A percentile compares a stretch with the other conserved stretches of the same genome.
These are phyloP conservation scores for Blastobotrys americana DNA, from an alignment of 805 yeast species.

Conservation along the genomic window DNA sequence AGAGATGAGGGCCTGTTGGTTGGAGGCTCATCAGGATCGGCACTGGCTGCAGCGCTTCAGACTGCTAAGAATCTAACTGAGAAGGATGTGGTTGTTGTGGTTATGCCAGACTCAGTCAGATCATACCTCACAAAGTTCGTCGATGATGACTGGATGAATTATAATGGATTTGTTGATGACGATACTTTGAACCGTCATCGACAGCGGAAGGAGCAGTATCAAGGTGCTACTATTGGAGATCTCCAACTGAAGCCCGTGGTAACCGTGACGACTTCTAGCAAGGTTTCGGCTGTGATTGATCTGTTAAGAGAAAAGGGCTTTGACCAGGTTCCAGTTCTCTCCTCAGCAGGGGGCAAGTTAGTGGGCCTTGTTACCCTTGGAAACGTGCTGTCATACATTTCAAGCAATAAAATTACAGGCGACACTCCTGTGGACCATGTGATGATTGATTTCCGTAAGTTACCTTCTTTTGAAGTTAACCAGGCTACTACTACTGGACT, in stretches of 20 bases:
- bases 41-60: conserved; percentile 69
- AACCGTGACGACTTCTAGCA: conserved; percentile 54
- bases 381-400: conserved; percentile 57
- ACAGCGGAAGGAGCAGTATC: conserved; percentile 34
- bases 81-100: conserved; percentile 68
- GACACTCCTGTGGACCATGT: conserved; percentile 51
- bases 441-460: conserved; percentile 67
- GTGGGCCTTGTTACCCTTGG: conserved; percentile 74
- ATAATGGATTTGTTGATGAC: conserved; percentile 63
- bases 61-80: conserved; percentile 64
- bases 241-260: conserved; percentile 75
- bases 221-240: conserved; percentile 56
- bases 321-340: conserved; percentile 78
- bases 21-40: conserved; percentile 87
- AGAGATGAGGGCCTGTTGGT: conserved; percentile 79
- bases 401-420: conserved; percentile 50
- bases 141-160: conserved; percentile 85
- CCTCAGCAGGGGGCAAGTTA: conserved; percentile 44
- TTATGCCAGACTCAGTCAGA: conserved; percentile 81
- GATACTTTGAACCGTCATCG: conserved; percentile 35
- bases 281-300: conserved; percentile 57
- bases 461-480: conserved; percentile 46
- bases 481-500: conserved; percentile 37
- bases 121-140: conserved; percentile 82
- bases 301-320: conserved; percentile 68